phyloP scores from a whole-genome alignment of 768 basidiomycete species.

The Tylopilus intermedius region DNA sequence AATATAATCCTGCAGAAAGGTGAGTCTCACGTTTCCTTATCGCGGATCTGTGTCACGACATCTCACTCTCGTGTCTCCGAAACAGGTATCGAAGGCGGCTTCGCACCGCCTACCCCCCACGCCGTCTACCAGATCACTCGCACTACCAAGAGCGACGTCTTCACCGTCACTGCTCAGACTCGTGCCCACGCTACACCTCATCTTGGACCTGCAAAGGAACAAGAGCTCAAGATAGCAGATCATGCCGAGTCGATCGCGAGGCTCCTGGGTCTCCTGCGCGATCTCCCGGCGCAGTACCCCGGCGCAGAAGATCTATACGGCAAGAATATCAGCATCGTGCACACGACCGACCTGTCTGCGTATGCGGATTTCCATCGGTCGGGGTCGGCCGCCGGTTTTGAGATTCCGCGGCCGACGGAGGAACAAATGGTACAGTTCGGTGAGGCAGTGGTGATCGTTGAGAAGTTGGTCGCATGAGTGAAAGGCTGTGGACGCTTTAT shows the following conservation, averaged over 20 bases:
- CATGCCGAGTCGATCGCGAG: conserved; percentile 19
- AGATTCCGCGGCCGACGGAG: conserved; percentile 45
- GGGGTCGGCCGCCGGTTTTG: conserved; percentile 53
- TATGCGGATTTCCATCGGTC: conserved; percentile 12
- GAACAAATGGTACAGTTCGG: conserved; percentile 66
- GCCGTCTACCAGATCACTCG: conserved; percentile 52
- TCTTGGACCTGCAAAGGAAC: conserved; percentile 42
- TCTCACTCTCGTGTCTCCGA: not conserved
- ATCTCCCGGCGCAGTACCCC: conserved; percentile 34
- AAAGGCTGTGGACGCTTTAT: not conserved
- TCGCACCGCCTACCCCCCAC: conserved; percentile 61
- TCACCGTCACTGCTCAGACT: conserved; percentile 44
- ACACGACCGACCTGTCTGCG: conserved; percentile 28
- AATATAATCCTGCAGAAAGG: conserved; percentile 48
- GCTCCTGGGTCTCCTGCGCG: conserved; percentile 55
- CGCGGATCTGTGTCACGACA: not conserved
- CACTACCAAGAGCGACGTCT: conserved; percentile 26
- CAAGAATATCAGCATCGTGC: conserved; percentile 59
- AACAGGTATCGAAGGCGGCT: conserved; percentile 66
- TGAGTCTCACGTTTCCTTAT: conserved; percentile 14
- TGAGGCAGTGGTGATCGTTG: conserved; percentile 64
- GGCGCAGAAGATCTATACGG: conserved; percentile 74
- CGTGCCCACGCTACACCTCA: conserved; percentile 46
- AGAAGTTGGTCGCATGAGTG: conserved; percentile 35
- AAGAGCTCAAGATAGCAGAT: conserved; percentile 37